phyloP scores from a whole-genome alignment of 2,329 filamentous ascomycete genomes.

The Colletotrichum filicis region DNA sequence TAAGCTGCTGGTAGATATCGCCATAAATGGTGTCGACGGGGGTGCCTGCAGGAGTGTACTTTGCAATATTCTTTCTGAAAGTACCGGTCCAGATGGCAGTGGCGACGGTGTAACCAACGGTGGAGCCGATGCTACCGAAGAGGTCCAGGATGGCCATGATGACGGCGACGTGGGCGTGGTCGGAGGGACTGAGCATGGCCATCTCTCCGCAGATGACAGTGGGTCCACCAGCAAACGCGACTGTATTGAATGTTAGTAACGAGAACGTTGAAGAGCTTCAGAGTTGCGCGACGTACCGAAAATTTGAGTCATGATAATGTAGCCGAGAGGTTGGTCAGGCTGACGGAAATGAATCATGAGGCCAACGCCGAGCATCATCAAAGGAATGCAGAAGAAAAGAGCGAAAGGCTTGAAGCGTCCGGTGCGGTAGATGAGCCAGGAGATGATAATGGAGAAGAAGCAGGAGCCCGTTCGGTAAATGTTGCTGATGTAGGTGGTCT shows the following conservation, averaged over 20 bases:
- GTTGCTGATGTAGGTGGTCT: conserved; percentile 51
- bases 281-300: conserved; percentile 44
- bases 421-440: conserved; percentile 42
- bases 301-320: conserved; percentile 70
- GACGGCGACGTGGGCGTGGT: conserved; percentile 70
- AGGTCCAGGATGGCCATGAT: conserved; percentile 71
- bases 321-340: conserved; percentile 59
- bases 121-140: conserved; percentile 69
- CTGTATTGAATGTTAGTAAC: conserved; percentile 32
- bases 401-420: conserved; percentile 50
- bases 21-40: conserved; percentile 57
- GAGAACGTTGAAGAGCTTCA: not conserved
- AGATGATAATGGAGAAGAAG: conserved; percentile 45
- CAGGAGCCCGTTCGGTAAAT: conserved; percentile 51
- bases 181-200: conserved; percentile 68
- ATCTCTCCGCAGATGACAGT: conserved; percentile 71
- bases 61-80: conserved; percentile 61
- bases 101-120: conserved; percentile 69
- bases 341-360: conserved; percentile 71
- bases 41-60: conserved; percentile 58
- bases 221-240: conserved; percentile 69
- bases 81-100: conserved; percentile 73
- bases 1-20: conserved; percentile 62
- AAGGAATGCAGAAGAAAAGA: conserved; percentile 60
- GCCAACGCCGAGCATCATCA: conserved; percentile 66